Evolutionary conservation across 805 yeast genomes (phyloP).

Genomic region (Ogataea henricii): DNA sequence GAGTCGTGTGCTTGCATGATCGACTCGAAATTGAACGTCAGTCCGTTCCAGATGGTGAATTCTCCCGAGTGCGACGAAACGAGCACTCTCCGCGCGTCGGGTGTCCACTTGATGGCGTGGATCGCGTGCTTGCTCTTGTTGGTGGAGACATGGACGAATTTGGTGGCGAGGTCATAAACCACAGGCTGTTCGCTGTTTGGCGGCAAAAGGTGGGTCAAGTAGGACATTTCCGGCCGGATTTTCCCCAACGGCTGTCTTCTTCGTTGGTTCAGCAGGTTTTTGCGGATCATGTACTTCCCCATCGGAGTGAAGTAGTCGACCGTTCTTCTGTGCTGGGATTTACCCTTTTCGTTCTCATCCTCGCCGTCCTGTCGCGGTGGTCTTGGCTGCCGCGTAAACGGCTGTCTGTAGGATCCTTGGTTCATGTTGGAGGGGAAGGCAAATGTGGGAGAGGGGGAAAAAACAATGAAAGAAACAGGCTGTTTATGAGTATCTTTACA

Average conservation of each 20-base stretch:
- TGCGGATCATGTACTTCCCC: conserved; percentile 61
- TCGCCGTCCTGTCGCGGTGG: conserved; percentile 13
- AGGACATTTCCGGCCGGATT: conserved; percentile 70
- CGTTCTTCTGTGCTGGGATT: conserved; percentile 55
- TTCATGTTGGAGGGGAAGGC: background rate
- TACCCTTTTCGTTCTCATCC: conserved; percentile 19
- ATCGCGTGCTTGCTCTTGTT: conserved; percentile 92
- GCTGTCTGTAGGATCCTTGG: conserved; percentile 10
- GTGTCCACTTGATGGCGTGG: conserved; percentile 92
- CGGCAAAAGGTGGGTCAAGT: conserved; percentile 64
- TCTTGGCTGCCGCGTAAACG: conserved; percentile 13
- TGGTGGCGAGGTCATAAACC: conserved; percentile 66
- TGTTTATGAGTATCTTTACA: background rate
- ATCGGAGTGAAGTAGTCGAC: conserved; percentile 77
- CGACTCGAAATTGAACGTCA: conserved; percentile 92
- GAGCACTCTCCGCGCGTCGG: conserved; percentile 87
- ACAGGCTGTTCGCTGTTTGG: conserved; percentile 52
- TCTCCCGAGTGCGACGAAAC: conserved; percentile 95
- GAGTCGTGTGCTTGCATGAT: conserved; percentile 98
- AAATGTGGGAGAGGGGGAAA: background rate
- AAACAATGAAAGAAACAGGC: background rate
- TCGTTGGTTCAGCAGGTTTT: conserved; percentile 44
- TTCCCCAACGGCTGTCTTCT: conserved; percentile 44
- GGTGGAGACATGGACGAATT: conserved; percentile 86
- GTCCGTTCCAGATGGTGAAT: conserved; percentile 95